These are phyloP conservation scores for Microascus cirrosus DNA, from an alignment of 2,329 filamentous ascomycete species.

Conservation along the genomic window DNA sequence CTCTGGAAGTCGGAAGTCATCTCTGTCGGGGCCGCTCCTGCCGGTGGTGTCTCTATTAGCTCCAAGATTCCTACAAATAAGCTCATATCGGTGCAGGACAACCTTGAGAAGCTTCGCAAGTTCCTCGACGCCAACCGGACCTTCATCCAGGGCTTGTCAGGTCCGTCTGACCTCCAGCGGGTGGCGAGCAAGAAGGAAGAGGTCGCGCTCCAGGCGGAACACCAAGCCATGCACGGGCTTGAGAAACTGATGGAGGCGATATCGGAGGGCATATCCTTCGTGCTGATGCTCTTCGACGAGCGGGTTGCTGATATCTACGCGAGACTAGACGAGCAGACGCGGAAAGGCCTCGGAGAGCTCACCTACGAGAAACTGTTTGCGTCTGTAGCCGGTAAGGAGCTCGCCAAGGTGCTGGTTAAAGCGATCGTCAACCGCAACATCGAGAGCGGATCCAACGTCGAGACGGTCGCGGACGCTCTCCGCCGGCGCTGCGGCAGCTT, in stretches of 20 bases:
- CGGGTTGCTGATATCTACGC: slow-evolving; percentile 78
- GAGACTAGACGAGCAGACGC: slow-evolving; percentile 59
- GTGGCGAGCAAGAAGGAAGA: slow-evolving; percentile 80
- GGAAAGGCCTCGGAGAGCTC: slow-evolving; percentile 59
- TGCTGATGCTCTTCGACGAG: slow-evolving; percentile 90
- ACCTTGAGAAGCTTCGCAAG: slow-evolving; percentile 64
- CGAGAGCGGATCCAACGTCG: slow-evolving; percentile 90
- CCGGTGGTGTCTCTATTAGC: slow-evolving; percentile 49
- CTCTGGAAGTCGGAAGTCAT: slow-evolving; percentile 80
- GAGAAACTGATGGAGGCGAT: slow-evolving; percentile 80
- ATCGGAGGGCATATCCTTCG: slow-evolving; percentile 93
- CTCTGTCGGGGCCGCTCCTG: slow-evolving; percentile 33
- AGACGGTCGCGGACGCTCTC: slow-evolving; percentile 92
- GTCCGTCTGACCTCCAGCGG: slow-evolving; percentile 71
- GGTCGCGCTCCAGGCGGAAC: slow-evolving; percentile 83
- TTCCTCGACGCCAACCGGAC: slow-evolving; percentile 83
- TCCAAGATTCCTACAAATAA: slow-evolving; percentile 59
- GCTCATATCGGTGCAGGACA: slow-evolving; percentile 66
- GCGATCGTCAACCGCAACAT: slow-evolving; percentile 98
- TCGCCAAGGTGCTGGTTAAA: slow-evolving; percentile 91
- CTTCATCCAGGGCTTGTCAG: slow-evolving; percentile 89
- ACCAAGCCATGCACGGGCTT: slow-evolving; percentile 80
- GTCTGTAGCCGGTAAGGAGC: slow-evolving; percentile 64
- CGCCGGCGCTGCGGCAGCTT: slow-evolving; percentile 89
- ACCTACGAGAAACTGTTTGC: slow-evolving; percentile 87